Base-by-base conservation (phyloP, 805 yeast genomes). In the Ogataea chonburiensis region DNA sequence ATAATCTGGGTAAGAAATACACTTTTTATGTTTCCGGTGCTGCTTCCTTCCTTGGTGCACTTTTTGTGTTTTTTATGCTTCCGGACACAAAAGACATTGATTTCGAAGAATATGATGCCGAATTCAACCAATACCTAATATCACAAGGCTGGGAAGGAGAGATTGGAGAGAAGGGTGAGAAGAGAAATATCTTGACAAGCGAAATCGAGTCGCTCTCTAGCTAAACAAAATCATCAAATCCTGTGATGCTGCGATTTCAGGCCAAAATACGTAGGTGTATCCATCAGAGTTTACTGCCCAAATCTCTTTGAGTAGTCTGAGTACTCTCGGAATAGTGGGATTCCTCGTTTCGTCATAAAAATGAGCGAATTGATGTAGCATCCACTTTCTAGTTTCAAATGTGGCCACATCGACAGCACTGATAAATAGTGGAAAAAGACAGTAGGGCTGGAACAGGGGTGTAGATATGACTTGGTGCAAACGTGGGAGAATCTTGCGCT, bases 11-110 rank as follows among this genome's bases (percentile, higher is more conserved):
- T 30, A 57, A 66, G 37, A 53, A 50, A 28, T 70, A 71, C 68
- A 71, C 77, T 5, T 71, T 70, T 40, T 68, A 69, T 28, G 62
- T 70, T 38, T 73, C 74, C 13, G 75, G 75, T 13, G 58, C 58
- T 24, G 64, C 70, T 46, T 74, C 43, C n/a, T 34, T 42, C 22
- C 10, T 41, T 8, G 47, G 46, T 9, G 38, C 41, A 4, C 4
- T 43, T 66, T 25, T 56, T 63, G 38, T 59, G 52, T 18, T 73
- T 68, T 50, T 62, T 64, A 30, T 44, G 30, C 58, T 70, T 42
- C 75, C 76, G 7, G 74, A 69, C 45, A 63, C 70, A 43, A 63
- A 51, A 20, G 71, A 70, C 16, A 68, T 60, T 7, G 71, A 69
- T 40, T 65, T 71, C 45, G 55, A 67, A 49, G 66, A 61, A 50